Percentiles rank a stretch among this genome's conserved stretches.
Conservation (phyloP, 495 filamentous ascomycete species). For the Pseudotulostoma volvatum region DNA sequence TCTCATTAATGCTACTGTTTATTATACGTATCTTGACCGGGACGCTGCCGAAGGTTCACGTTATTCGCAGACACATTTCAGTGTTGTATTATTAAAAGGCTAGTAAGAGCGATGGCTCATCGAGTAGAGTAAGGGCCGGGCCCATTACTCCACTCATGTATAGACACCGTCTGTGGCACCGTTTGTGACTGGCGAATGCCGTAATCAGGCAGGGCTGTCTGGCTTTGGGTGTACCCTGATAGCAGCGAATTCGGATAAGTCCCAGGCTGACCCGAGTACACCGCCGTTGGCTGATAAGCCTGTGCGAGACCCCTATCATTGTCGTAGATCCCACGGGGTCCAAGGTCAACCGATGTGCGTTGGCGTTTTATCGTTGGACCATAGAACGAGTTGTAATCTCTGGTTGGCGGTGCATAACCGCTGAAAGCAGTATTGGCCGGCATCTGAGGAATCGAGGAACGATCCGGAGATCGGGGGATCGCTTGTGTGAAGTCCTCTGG, state of each 20-base stretch:
- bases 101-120: no score
- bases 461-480: conserved; percentile 26
- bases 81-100: no score
- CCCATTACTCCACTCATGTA: no score
- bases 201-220: conserved; percentile 26
- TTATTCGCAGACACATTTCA: no score
- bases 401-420: conserved; percentile 20
- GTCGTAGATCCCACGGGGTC: conserved; percentile 25
- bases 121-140: no score
- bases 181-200: conserved; percentile 21
- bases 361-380: conserved; percentile 23
- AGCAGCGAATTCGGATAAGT: conserved; percentile 25
- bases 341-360: conserved; percentile 31
- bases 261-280: conserved; percentile 23
- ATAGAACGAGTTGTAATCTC: conserved; percentile 23
- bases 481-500: conserved; percentile 24
- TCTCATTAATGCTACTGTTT: no score
- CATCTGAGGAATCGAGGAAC: conserved; percentile 23
- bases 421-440: conserved; percentile 10
- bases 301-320: conserved; percentile 24
- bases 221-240: conserved; percentile 22
- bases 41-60: no score
- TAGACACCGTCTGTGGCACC: no score
- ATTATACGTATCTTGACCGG: no score
- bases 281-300: conserved; percentile 23